Evolutionary conservation across 73 alveolate genomes (phyloP).

Genomic region (Tetrahymena borealis): DNA sequence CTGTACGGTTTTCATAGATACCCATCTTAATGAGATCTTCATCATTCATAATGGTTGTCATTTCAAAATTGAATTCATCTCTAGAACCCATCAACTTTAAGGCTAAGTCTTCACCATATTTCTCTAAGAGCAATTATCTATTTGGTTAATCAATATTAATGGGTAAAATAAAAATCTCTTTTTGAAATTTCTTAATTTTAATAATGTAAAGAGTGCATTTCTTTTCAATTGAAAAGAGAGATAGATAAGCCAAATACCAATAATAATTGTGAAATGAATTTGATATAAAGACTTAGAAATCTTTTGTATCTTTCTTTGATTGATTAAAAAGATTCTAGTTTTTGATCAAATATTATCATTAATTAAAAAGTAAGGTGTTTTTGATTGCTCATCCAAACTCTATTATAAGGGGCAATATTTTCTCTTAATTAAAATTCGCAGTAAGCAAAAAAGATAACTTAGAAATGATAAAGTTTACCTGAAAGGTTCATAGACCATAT

Average conservation of each 20-base stretch:
- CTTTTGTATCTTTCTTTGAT: no score
- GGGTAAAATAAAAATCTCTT: neutral
- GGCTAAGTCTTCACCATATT: neutral
- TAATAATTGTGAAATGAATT: no score
- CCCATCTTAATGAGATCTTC: neutral
- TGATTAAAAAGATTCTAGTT: no score
- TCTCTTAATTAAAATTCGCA: neutral
- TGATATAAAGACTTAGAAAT: no score
- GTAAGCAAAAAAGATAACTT: neutral
- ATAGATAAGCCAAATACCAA: no score
- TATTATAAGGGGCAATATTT: neutral
- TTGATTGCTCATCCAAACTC: slow-evolving; percentile 7
- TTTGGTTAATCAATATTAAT: neutral
- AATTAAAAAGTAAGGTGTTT: neutral
- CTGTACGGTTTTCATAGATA: neutral
- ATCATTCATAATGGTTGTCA: slow-evolving; percentile 6
- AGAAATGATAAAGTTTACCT: slow-evolving; percentile 8
- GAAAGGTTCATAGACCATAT: slow-evolving; percentile 38
- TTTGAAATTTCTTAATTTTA: neutral
- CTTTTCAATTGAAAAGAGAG: no score
- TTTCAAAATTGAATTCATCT: slow-evolving; percentile 2
- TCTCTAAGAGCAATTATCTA: neutral
- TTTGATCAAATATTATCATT: no score
- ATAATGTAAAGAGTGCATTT: neutral
- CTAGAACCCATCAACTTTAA: slow-evolving; percentile 16